A percentile compares a stretch with the other conserved stretches of the same genome.
Conservation (phyloP, 2,329 filamentous ascomycete genomes). For the Diaporthe sp. region DNA sequence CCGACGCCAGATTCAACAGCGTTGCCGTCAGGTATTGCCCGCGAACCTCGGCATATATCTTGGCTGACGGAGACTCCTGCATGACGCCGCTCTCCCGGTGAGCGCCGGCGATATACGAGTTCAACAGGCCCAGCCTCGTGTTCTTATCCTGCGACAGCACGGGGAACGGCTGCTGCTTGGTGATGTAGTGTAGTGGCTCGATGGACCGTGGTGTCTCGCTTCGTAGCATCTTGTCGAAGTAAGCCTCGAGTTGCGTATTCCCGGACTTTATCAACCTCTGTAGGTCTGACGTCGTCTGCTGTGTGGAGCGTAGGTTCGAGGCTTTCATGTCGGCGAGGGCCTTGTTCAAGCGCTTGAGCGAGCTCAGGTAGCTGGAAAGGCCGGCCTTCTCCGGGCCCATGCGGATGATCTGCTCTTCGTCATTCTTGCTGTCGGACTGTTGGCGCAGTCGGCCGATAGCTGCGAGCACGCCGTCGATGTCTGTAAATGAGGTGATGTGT, state of each 20-base stretch:
- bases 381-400: slow-evolving; percentile 87
- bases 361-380: slow-evolving; percentile 85
- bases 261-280: slow-evolving; percentile 81
- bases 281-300: slow-evolving; percentile 86
- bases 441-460: slow-evolving; percentile 90
- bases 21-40: slow-evolving; percentile 87
- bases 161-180: slow-evolving; percentile 88
- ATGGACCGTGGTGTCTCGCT: slow-evolving; percentile 82
- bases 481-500: slow-evolving; percentile 50
- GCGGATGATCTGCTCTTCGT: slow-evolving; percentile 91
- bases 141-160: slow-evolving; percentile 80
- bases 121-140: slow-evolving; percentile 81
- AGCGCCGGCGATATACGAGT: slow-evolving; percentile 76
- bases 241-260: slow-evolving; percentile 83
- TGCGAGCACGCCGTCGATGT: slow-evolving; percentile 86
- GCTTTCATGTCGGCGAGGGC: slow-evolving; percentile 86
- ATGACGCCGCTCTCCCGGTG: slow-evolving; percentile 58
- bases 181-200: slow-evolving; percentile 92
- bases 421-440: slow-evolving; percentile 90
- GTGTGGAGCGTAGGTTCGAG: slow-evolving; percentile 92
- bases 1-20: slow-evolving; percentile 86
- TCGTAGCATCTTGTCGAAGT: slow-evolving; percentile 81
- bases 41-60: slow-evolving; percentile 86
- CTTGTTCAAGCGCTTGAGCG: slow-evolving; percentile 87
- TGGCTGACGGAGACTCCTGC: slow-evolving; percentile 77